A percentile compares a stretch with the other conserved stretches of the same genome.
phyloP scores from a whole-genome alignment of 345 rosid genomes.

The Lagerstroemia speciosa region DNA sequence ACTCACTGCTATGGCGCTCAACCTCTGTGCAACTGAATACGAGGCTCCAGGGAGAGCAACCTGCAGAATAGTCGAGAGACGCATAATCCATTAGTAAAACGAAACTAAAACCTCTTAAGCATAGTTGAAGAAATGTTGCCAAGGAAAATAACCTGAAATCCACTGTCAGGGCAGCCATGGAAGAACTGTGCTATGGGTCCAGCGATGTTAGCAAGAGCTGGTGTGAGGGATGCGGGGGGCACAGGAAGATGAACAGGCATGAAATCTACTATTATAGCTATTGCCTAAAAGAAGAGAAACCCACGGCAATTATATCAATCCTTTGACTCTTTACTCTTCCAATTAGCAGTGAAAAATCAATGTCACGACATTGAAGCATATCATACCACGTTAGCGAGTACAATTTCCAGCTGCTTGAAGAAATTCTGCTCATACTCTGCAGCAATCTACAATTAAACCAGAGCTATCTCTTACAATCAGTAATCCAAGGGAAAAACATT shows the following conservation, averaged over 20 bases:
- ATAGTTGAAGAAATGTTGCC: too few relatives aligned
- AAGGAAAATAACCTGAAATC: too few relatives aligned
- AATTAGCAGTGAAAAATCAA: not conserved
- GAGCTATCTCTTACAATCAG: not conserved
- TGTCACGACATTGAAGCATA: not conserved
- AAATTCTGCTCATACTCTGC: conserved; percentile 89
- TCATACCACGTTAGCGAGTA: conserved; percentile 89
- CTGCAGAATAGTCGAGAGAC: conserved; percentile 33
- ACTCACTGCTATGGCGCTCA: conserved; percentile 79
- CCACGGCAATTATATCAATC: not conserved
- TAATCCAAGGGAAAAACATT: too few relatives aligned
- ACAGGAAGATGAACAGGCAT: conserved; percentile 80
- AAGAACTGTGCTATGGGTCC: too few relatives aligned
- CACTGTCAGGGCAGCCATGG: too few relatives aligned
- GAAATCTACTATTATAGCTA: conserved; percentile 74
- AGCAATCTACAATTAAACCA: conserved; percentile 52
- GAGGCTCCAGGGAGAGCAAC: conserved; percentile 80
- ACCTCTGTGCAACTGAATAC: conserved; percentile 70
- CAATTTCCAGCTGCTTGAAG: conserved; percentile 89
- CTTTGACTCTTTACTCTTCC: too few relatives aligned
- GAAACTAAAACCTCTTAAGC: too few relatives aligned
- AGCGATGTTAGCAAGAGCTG: conserved; percentile 42
- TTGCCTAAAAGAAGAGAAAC: conserved; percentile 2
- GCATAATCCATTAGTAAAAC: conserved; percentile 28
- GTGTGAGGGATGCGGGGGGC: conserved; percentile 58